Evolutionary conservation across 129 eudicot genomes (phyloP).

Genomic region (Helichrysum umbraculigerum): DNA sequence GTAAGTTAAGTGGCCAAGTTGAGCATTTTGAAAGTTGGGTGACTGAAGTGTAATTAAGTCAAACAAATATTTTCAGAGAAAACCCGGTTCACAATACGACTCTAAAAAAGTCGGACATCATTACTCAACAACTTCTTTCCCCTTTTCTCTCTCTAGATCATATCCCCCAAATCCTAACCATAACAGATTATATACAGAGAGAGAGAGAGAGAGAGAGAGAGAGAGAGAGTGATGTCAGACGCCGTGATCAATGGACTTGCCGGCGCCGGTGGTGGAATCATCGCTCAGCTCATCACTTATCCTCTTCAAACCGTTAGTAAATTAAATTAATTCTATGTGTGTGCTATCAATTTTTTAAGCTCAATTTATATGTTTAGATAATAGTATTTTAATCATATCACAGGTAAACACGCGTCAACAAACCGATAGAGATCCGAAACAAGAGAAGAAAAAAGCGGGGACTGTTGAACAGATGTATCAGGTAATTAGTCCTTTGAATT

Average conservation of each 20-base stretch:
- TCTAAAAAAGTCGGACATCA: slow-evolving; percentile 24
- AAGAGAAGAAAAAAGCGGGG: slow-evolving; percentile 54
- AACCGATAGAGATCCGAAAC: slow-evolving; percentile 79
- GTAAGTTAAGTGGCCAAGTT: slow-evolving; percentile 16
- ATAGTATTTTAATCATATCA: not conserved
- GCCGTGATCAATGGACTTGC: slow-evolving; percentile 91
- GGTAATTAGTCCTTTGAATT: slow-evolving; percentile 34
- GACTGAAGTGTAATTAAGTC: slow-evolving; percentile 16
- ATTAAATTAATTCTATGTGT: not conserved
- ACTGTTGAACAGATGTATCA: slow-evolving; percentile 71
- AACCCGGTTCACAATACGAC: slow-evolving; percentile 22
- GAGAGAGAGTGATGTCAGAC: slow-evolving; percentile 64
- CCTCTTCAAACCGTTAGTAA: slow-evolving; percentile 81
- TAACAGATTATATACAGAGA: not conserved
- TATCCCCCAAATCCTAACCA: not conserved
- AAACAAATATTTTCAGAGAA: not conserved
- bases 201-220: not conserved
- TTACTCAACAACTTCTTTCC: slow-evolving; percentile 19
- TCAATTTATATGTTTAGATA: not conserved
- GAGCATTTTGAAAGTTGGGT: not conserved
- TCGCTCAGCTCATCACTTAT: slow-evolving; percentile 96
- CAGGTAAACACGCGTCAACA: slow-evolving; percentile 97
- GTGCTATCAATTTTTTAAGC: not conserved
- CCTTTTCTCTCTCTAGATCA: slow-evolving; percentile 38
- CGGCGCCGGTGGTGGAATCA: slow-evolving; percentile 98